Percentiles rank a stretch among this genome's conserved stretches.
Evolutionary conservation across 306 rosid genomes (phyloP).

Genomic region (Astragalus glycyphyllos): DNA sequence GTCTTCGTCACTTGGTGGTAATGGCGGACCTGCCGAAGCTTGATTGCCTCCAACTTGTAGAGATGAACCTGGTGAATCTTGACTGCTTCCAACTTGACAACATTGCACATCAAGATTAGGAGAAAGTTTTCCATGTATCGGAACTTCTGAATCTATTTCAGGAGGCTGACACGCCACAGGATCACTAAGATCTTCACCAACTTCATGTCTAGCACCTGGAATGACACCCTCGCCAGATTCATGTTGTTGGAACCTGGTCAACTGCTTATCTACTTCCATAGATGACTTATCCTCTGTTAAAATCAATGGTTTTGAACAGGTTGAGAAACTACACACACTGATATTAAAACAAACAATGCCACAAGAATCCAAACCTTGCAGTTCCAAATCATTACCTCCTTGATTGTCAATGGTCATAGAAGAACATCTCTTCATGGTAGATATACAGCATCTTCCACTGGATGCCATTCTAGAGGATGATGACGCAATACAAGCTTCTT

Average conservation of each 20-base stretch:
- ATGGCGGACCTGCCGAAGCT: slow-evolving; percentile 49
- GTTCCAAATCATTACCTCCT: slow-evolving; percentile 48
- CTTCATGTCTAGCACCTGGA: slow-evolving; percentile 47
- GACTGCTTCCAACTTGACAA: slow-evolving; percentile 46
- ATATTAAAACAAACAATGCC: slow-evolving; percentile 47
- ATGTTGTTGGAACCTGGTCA: slow-evolving; percentile 40
- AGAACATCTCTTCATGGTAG: slow-evolving; percentile 47
- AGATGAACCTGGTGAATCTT: slow-evolving; percentile 49
- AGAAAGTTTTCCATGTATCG: slow-evolving; percentile 42
- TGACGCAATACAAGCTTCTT: slow-evolving; percentile 55
- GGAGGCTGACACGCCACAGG: slow-evolving; percentile 46
- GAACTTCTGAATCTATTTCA: slow-evolving; percentile 47
- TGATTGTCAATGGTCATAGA: slow-evolving; percentile 42
- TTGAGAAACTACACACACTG: slow-evolving; percentile 46
- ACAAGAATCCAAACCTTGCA: slow-evolving; percentile 44
- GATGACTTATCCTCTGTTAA: slow-evolving; percentile 51
- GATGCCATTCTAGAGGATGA: slow-evolving; percentile 48
- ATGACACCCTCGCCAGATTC: slow-evolving; percentile 47
- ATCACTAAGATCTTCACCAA: slow-evolving; percentile 47
- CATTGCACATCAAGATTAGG: slow-evolving; percentile 49
- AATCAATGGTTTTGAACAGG: slow-evolving; percentile 49
- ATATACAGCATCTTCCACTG: slow-evolving; percentile 42
- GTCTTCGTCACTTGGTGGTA: slow-evolving; percentile 44
- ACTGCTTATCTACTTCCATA: slow-evolving; percentile 49
- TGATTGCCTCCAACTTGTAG: slow-evolving; percentile 42